Base-by-base conservation (phyloP, 495 filamentous ascomycete genomes). In the Stereocaulon alpinum region DNA sequence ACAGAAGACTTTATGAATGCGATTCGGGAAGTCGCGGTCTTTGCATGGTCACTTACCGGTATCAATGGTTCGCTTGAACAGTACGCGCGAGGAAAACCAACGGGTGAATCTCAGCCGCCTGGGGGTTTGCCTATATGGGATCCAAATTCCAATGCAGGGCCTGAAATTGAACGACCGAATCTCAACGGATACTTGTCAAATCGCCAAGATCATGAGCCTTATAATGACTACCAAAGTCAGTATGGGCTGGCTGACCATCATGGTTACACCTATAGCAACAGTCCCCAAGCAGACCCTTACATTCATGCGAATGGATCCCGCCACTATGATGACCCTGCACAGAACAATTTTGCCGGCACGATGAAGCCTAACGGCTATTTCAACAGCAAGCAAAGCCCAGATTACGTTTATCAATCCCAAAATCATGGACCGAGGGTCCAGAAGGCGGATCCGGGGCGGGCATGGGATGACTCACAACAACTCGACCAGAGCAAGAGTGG, bases 21-120 rank as follows among this genome's bases (percentile, higher is more conserved):
- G 6, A 94, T 93, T 59, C 84, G 87, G 37, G 88, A 94, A 47
- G 85, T 89, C 32, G 89, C 87, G 18, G 85, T 90, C 32, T 91
- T 92, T 66, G 87, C 88, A 15, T 92, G 86, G 88, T 83, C 84
- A 6, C 71, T 93, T 24, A 80, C 83, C 3, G 87, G 88, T 17
- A 94, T 92, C 71, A 94, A 94, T 68, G 86, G 86, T 3, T 84
- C 80, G 17, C 66, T 92, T 29, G 83, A 85, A 11, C 74, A 80
- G 32, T 87, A 82, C 61, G 74, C 79, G 53, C 75, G 72, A 15
- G 86, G 87, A n/a, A 76, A 74, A 24, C 82, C 85, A 3, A 72
- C 70, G 10, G 81, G 82, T 32, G 79, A 83, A 59, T 73, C 81
- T 22, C 76, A 79, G 52, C 85, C 85, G 0, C 73, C 74, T 0